Percentiles rank a stretch among this genome's conserved stretches.
Conservation (phyloP, 2,329 filamentous ascomycete species). For the Chaetomiaceae sp. region DNA sequence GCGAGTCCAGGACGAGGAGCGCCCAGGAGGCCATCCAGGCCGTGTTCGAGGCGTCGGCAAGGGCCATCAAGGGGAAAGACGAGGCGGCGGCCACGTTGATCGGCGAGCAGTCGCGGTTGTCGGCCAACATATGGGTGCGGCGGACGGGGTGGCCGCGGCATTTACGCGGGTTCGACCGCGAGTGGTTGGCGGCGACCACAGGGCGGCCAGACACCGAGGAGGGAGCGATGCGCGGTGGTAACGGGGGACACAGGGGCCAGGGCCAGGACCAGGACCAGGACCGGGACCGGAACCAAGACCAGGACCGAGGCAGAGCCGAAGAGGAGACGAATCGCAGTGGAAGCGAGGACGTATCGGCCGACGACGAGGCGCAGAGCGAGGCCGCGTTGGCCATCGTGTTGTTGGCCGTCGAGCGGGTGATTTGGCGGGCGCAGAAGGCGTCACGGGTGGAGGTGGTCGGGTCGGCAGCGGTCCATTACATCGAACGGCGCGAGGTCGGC, state of each 20-base stretch:
- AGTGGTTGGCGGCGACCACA: background rate
- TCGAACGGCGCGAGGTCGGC: constrained; percentile 1
- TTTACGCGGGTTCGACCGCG: constrained; percentile 4
- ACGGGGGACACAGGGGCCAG: background rate
- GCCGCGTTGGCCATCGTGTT: background rate
- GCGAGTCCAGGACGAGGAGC: background rate
- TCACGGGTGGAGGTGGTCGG: background rate
- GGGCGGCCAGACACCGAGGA: background rate
- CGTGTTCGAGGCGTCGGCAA: background rate
- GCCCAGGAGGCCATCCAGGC: background rate
- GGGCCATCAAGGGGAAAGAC: background rate
- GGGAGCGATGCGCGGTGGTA: background rate
- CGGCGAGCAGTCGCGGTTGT: constrained; percentile 4
- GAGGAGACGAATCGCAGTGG: background rate
- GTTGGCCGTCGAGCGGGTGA: constrained; percentile 3
- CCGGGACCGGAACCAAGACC: background rate
- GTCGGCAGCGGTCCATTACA: constrained; percentile 8
- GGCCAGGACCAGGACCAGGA: background rate
- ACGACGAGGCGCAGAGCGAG: background rate
- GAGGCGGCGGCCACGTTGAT: background rate
- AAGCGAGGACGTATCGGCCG: background rate
- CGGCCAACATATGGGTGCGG: constrained; percentile 6
- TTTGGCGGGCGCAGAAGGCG: constrained; percentile 2
- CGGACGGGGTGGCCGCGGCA: constrained; percentile 1
- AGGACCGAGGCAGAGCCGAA: background rate